Percentiles rank a stretch among this genome's conserved stretches.
Evolutionary conservation across 768 basidiomycete species (phyloP).

Genomic region (Fomitopsis serialis): DNA sequence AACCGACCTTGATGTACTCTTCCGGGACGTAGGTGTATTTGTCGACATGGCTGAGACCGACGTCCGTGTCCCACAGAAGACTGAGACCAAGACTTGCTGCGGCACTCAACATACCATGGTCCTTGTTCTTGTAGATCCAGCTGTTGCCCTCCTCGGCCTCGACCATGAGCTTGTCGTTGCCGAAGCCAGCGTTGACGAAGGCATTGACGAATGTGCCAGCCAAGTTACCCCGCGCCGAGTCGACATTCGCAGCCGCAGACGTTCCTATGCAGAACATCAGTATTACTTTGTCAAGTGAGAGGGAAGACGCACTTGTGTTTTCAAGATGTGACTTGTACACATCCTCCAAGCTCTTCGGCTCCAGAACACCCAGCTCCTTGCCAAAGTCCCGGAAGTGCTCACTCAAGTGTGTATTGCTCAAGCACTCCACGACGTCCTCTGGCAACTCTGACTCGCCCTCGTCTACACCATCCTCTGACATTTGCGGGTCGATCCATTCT

Average conservation of each 20-base stretch:
- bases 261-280: constrained; percentile 38
- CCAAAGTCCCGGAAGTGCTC: constrained; percentile 86
- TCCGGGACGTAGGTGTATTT: constrained; percentile 96
- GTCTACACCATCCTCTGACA: constrained; percentile 42
- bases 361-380: constrained; percentile 85
- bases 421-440: constrained; percentile 78
- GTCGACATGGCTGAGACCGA: constrained; percentile 91
- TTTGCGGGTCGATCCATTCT: constrained; percentile 80
- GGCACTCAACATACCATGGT: constrained; percentile 98
- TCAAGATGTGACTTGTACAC: constrained; percentile 97
- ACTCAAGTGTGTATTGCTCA: constrained; percentile 84
- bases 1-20: constrained; percentile 83
- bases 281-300: neutral
- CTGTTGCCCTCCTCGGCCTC: constrained; percentile 93
- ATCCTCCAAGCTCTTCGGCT: constrained; percentile 90
- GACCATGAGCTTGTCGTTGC: constrained; percentile 98
- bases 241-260: constrained; percentile 69
- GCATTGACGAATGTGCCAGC: constrained; percentile 98
- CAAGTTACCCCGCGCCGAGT: constrained; percentile 90
- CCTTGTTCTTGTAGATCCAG: constrained; percentile 99
- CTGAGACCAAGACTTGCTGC: constrained; percentile 91
- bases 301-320: constrained; percentile 59
- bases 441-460: constrained; percentile 57
- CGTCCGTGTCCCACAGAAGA: constrained; percentile 93
- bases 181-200: constrained; percentile 97